Evolutionary conservation across 108 stramenopile species (phyloP).

Genomic region (Fragilaria radians): DNA sequence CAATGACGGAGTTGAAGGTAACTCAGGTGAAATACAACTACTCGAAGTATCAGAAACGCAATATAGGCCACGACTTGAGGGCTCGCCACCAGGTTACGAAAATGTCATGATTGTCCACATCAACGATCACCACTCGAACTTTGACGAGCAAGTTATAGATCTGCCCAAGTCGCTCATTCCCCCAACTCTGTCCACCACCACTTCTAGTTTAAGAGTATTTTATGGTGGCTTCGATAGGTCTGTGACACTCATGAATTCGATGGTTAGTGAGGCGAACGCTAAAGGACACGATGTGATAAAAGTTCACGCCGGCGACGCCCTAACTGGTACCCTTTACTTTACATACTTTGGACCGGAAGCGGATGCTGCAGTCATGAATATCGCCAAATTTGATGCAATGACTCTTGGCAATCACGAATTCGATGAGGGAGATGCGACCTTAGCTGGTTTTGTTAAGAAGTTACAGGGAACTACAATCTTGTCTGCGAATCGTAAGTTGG

Average conservation of each 20-base stretch:
- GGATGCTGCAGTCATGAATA: slow-evolving; percentile 41
- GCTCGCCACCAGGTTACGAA: no score
- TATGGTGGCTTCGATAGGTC: slow-evolving; percentile 23
- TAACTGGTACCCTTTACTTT: slow-evolving; percentile 42
- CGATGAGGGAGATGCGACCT: slow-evolving; percentile 35
- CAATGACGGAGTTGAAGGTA: slow-evolving; percentile 72
- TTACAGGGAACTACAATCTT: slow-evolving; percentile 1
- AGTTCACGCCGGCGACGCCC: slow-evolving; percentile 50
- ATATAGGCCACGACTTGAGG: no score
- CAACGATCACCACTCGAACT: slow-evolving; percentile 49
- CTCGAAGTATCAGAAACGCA: slow-evolving; percentile 5
- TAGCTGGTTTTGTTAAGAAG: slow-evolving; percentile 28
- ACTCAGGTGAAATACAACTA: slow-evolving; percentile 36
- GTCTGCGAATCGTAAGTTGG: slow-evolving; percentile 10
- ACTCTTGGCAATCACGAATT: slow-evolving; percentile 55
- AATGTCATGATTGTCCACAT: slow-evolving; percentile 36
- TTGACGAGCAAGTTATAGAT: slow-evolving; percentile 11
- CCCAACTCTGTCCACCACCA: background rate
- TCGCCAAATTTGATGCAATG: slow-evolving; percentile 37
- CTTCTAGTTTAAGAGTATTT: slow-evolving; percentile 9
- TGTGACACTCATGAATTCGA: slow-evolving; percentile 10
- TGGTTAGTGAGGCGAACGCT: slow-evolving; percentile 4
- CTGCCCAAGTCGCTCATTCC: background rate
- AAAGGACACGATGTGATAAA: slow-evolving; percentile 24
- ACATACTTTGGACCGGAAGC: slow-evolving; percentile 28